Percentiles rank a stretch among this genome's conserved stretches.
Evolutionary conservation across 768 basidiomycete species (phyloP).

Genomic region (Serendipita indica): DNA sequence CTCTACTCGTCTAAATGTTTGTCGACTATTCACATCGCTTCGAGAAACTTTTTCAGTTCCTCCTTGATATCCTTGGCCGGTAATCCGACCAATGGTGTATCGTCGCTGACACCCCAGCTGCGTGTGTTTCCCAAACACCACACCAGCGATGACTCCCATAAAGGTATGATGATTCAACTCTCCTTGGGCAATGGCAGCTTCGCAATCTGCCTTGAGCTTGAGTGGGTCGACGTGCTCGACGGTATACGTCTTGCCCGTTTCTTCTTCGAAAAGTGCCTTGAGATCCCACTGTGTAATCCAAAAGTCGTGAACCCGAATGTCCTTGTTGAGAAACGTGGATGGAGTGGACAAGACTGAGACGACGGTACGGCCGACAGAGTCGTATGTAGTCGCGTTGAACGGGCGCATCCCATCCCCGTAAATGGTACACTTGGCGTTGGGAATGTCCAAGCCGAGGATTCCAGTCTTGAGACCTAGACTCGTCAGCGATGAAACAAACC

Average conservation of each 20-base stretch:
- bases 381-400: background rate
- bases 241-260: background rate
- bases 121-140: background rate
- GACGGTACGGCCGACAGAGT: background rate
- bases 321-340: background rate
- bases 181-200: background rate
- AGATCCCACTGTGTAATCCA: background rate
- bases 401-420: background rate
- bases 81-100: background rate
- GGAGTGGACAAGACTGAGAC: background rate
- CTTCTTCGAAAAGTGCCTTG: background rate
- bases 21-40: background rate
- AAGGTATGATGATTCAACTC: background rate
- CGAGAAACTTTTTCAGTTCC: background rate
- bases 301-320: background rate
- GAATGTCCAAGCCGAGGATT: conserved; percentile 2
- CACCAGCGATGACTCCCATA: background rate
- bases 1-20: too few species aligned
- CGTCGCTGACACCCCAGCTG: background rate
- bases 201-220: background rate
- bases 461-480: background rate
- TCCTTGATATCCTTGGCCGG: background rate
- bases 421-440: background rate
- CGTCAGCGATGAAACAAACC: background rate
- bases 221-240: background rate